phyloP scores from a whole-genome alignment of 2,329 filamentous ascomycete genomes.

The Penicillium capsulatum region DNA sequence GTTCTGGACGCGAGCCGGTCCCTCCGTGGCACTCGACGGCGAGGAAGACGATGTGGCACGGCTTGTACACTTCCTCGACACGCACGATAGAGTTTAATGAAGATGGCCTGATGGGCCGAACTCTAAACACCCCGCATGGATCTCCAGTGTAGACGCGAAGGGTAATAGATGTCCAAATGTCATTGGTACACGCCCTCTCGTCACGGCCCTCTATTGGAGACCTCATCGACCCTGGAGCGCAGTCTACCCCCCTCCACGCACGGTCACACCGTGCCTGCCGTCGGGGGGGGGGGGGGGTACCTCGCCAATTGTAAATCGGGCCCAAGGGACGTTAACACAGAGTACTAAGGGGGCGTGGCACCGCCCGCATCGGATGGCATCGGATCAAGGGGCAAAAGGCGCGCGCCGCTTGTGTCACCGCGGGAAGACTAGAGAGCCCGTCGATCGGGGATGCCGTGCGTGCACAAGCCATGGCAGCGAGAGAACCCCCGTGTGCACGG shows the following conservation, averaged over 20 bases:
- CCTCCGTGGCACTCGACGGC: constrained; percentile 8
- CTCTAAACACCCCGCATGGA: neutral
- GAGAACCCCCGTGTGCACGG: no score
- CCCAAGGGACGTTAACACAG: constrained; percentile 18
- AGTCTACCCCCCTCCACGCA: neutral
- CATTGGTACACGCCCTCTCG: no score
- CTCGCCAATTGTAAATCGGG: constrained; percentile 10
- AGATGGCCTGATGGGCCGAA: no score
- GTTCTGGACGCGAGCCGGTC: constrained; percentile 7
- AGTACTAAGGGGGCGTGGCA: constrained; percentile 14
- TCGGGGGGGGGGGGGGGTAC: neutral
- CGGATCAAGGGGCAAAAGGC: constrained; percentile 5
- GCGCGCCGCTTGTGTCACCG: constrained; percentile 14
- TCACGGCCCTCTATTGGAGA: no score
- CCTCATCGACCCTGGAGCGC: neutral
- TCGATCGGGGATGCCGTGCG: neutral
- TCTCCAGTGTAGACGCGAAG: neutral
- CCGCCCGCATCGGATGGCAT: constrained; percentile 6
- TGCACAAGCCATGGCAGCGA: neutral
- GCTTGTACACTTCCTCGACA: no score
- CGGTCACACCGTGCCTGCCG: constrained; percentile 7
- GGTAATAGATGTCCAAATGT: no score
- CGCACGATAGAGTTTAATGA: no score
- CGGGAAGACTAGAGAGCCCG: neutral
- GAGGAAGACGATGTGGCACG: constrained; percentile 5